Percentiles rank a stretch among this genome's conserved stretches.
phyloP scores from a whole-genome alignment of 495 filamentous ascomycete genomes.

The Penicillium taxi region DNA sequence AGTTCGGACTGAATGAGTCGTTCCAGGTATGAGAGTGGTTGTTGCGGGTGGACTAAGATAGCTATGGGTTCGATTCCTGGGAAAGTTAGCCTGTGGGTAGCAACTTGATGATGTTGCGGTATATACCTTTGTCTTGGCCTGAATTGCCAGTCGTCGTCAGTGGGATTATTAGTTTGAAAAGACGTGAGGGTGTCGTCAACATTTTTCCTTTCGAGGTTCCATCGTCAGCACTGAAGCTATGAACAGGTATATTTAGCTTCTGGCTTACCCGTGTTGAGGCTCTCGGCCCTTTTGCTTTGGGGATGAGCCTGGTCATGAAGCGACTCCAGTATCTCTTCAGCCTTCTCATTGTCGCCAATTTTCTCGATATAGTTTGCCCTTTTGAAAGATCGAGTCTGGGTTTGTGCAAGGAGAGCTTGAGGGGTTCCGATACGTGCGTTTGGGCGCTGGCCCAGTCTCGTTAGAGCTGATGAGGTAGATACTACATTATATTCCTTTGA shows the following conservation, averaged over 20 bases:
- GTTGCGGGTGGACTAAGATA: conserved; percentile 83
- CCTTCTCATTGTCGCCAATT: conserved; percentile 13
- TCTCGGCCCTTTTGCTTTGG: conserved; percentile 31
- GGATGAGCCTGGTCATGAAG: conserved; percentile 7
- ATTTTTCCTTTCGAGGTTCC: conserved; percentile 59
- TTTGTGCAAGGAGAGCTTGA: neutral
- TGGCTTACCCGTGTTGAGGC: conserved; percentile 48
- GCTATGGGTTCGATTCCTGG: conserved; percentile 72
- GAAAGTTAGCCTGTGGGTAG: conserved; percentile 4
- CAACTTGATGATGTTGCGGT: conserved; percentile 2
- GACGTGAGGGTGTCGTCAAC: conserved; percentile 78
- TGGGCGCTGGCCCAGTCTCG: no score
- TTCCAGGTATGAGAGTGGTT: conserved; percentile 88
- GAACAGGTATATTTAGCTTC: conserved; percentile 43
- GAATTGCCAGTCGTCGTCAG: conserved; percentile 55
- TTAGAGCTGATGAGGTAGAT: no score
- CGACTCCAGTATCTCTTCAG: conserved; percentile 17
- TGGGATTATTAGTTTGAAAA: conserved; percentile 84
- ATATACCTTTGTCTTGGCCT: conserved; percentile 39
- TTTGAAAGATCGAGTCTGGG: conserved; percentile 12
- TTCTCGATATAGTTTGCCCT: conserved; percentile 15
- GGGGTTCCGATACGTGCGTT: no score
- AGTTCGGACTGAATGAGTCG: conserved; percentile 85
- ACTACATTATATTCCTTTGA: no score
- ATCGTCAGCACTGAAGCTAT: neutral